Base-by-base conservation (phyloP, 345 rosid species). In the Brassica nigra region DNA sequence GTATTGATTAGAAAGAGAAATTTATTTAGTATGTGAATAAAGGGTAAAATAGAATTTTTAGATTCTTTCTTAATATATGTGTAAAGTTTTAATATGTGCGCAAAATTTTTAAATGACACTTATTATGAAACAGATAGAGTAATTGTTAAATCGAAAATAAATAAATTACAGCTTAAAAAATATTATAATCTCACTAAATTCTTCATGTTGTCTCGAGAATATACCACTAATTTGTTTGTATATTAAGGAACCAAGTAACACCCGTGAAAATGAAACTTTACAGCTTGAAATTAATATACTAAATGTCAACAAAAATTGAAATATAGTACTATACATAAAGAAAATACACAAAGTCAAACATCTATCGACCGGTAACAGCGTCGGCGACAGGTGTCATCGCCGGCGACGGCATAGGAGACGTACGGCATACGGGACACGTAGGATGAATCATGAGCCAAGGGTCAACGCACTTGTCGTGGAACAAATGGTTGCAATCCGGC, bases 401-500 rank as follows among this genome's bases (percentile, higher is more conserved):
- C 8, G 94, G 98, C 1, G 98, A 85, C 6, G 94, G 91, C 27
- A 89, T 20, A 3, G 97, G 98, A 16, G 94, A 91, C 2, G 83
- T 91, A 75, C 98, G 64, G 47, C 95, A 93, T 5, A 91, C 79
- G 0, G 96, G 98, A 76, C 98, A 94, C 0, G 91, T 86, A 0
- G 96, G 87, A 68, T 90, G 91, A 78, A 83, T 67, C 76, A 86
- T 57, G 57, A 91, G 66, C 97, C 98, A 94, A 10, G 92, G 95
- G 76, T 94, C 98, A 55, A 94, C 85, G 61, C 98, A 94, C 68
- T 86, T 85, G 65, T 69, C 76, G 75, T 92, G 98, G 65, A 92
- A 94, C 15, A 89, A 79, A 70, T 92, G 97, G n/a, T 86, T 85
- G 75, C 97, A 94, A 28, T 92, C 92, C 0, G 97, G 97, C 82